phyloP scores from a whole-genome alignment of 2,329 filamentous ascomycete genomes.

The Calonectria henricotiae region DNA sequence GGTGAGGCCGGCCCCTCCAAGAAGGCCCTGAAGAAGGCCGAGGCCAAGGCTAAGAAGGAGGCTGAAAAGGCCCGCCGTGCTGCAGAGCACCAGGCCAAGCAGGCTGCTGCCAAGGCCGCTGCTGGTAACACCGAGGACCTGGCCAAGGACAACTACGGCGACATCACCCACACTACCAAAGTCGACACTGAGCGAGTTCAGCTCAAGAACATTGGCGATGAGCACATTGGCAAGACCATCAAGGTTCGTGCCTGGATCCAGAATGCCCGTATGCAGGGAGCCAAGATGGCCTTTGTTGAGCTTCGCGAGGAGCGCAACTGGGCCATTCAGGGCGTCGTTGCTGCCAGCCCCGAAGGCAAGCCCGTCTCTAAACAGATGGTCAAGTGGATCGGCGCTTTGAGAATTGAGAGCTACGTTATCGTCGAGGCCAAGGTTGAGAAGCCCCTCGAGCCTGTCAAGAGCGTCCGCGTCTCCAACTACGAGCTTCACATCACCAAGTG shows the following conservation, averaged over 20 bases:
- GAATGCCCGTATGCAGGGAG: constrained; percentile 89
- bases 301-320: constrained; percentile 82
- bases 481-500: constrained; percentile 93
- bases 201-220: constrained; percentile 76
- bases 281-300: constrained; percentile 93
- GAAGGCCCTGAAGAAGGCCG: constrained; percentile 88
- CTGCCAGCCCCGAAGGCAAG: constrained; percentile 77
- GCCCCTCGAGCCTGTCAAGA: constrained; percentile 90
- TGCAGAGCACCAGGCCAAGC: constrained; percentile 83
- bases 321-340: constrained; percentile 87
- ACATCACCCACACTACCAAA: constrained; percentile 73
- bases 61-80: constrained; percentile 82
- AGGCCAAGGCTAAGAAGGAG: constrained; percentile 90
- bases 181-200: constrained; percentile 72
- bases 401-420: constrained; percentile 85
- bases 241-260: constrained; percentile 87
- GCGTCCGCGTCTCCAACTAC: constrained; percentile 82
- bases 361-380: constrained; percentile 89
- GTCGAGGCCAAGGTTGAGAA: constrained; percentile 87
- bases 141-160: constrained; percentile 86
- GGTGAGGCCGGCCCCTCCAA: constrained; percentile 47
- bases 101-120: constrained; percentile 78
- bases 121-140: constrained; percentile 78
- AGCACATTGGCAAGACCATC: constrained; percentile 79
- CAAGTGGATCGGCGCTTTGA: constrained; percentile 86